A percentile compares a stretch with the other conserved stretches of the same genome.
phyloP scores from a whole-genome alignment of 2,329 filamentous ascomycete genomes.

The Talaromyces sp. region DNA sequence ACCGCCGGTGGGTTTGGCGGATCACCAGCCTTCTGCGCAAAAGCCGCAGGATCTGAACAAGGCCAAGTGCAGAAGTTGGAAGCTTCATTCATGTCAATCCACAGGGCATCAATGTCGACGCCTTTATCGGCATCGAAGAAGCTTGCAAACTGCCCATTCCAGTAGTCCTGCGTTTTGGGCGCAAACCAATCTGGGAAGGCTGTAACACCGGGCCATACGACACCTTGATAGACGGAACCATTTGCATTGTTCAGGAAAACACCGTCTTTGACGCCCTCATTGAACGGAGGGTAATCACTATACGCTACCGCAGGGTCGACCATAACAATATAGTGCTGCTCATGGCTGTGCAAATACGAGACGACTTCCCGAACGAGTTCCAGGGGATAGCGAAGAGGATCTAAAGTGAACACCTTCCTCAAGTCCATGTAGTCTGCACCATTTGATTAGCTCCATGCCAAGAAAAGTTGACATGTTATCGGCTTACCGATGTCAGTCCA shows the following conservation, averaged over 20 bases:
- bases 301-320: constrained; percentile 55
- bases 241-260: constrained; percentile 51
- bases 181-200: constrained; percentile 75
- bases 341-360: constrained; percentile 57
- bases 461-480: background rate
- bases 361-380: constrained; percentile 58
- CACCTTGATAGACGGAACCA: constrained; percentile 50
- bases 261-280: constrained; percentile 54
- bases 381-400: constrained; percentile 32
- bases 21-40: constrained; percentile 37
- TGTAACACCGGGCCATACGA: constrained; percentile 71
- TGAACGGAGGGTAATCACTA: constrained; percentile 41
- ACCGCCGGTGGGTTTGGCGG: constrained; percentile 59
- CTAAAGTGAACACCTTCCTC: constrained; percentile 34
- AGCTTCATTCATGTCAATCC: constrained; percentile 66
- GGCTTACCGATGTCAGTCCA: constrained; percentile 36
- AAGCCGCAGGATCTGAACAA: constrained; percentile 50
- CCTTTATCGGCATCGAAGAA: constrained; percentile 62
- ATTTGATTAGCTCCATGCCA: background rate
- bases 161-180: constrained; percentile 58
- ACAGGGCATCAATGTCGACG: constrained; percentile 70
- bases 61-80: constrained; percentile 51
- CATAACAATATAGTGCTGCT: constrained; percentile 71
- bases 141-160: constrained; percentile 59
- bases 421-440: constrained; percentile 31